Base-by-base conservation (phyloP, 352 stramenopile genomes). In the Phytopythium mirpurense region DNA sequence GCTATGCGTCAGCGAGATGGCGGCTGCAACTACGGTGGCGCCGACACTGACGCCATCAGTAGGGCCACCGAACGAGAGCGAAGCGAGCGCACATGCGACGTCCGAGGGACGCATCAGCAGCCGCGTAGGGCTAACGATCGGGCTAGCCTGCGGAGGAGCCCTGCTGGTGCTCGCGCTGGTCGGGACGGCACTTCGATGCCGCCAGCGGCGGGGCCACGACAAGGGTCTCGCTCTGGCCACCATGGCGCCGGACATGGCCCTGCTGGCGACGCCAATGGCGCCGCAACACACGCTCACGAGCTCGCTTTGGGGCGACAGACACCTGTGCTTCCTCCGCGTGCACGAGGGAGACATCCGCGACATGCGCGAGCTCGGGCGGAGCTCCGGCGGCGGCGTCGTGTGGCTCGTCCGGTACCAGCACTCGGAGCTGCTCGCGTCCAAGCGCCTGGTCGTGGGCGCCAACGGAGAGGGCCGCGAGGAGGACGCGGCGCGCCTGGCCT, bases 391-490 rank as follows among this genome's bases (percentile, higher is more conserved):
- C 47, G 65, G 61, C 14, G 60, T 73, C n/a, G 65, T 81, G 0
- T 81, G 58, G 56, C 70, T 83, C 37, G 69, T 78, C 4, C 57
- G 59, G n/a, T 83, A 78, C 37, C 70, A 62, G 12, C 38, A 65
- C 2, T 52, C 54, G 0, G 57, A 67, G 15, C 34, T 73, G 3
- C 36, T 70, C 2, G 67, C 68, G 7, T 64, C 72, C 0, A 79
- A 83, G 43, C 68, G 67, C 1, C 60, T 79, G n/a, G 60, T 65
- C 7, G 51, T 9, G 29, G 29, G 29, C 29, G n/a, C n/a, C 64
- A 21, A 29, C 54, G 29, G 52, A 57, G 23, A 56, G 12, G n/a
- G 21, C 37, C 31, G 5, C 5, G 3, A 11, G 15, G 29, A 40
- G 19, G n/a, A 32, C 7, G 3, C 1, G 4, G 26, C 0, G 6